Evolutionary conservation across 129 eudicot species (phyloP), one percentile per base, ranked within the genome.

Genomic region (Smallanthus sonchifolius): DNA sequence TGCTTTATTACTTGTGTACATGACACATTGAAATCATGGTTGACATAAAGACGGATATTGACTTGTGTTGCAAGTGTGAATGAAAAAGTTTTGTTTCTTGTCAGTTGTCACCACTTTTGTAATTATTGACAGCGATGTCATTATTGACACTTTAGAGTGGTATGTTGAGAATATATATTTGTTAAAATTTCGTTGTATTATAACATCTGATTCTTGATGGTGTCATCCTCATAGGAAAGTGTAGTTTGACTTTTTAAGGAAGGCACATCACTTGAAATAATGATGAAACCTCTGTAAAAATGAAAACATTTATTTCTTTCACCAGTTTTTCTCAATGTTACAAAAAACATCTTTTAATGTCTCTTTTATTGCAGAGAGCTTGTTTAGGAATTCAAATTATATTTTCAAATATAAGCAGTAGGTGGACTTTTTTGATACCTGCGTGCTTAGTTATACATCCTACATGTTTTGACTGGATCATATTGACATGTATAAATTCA

Each of bases 101-200:
- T 42, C 74, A 51, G 24, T 76, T 55, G 48, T 42, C 74, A 51
- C 48, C 20, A 43, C 48, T 45, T 14, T 11, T 61, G 15, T 59
- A 36, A 14, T 40, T 66, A 37, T 20, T 77, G 30, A 24, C n/a
- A n/a, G 74, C 15, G 60, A 78, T 78, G 77, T 65, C 83, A 72
- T 62, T 55, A 20, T 44, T 56, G 81, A 34, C 77, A 72, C 39
- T 72, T 38, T n/a, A 70, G 45, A 19, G 56, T 45, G 47, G 20
- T 28, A 78, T 49, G 60, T 28, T 37, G 24, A 11, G 60, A 15
- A 51, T 6, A 42, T 42, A 17, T 10, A 13, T 20, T 32, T 39
- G 72, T 40, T 13, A 2, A 40, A 16, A 34, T 19, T 32, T 79
- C 1, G 49, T 52, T 72, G 62, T 64, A 28, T 71, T 52, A 54